Evolutionary conservation across 345 rosid genomes (phyloP), one percentile per base, ranked within the genome.

Genomic region (Pistacia atlantica): DNA sequence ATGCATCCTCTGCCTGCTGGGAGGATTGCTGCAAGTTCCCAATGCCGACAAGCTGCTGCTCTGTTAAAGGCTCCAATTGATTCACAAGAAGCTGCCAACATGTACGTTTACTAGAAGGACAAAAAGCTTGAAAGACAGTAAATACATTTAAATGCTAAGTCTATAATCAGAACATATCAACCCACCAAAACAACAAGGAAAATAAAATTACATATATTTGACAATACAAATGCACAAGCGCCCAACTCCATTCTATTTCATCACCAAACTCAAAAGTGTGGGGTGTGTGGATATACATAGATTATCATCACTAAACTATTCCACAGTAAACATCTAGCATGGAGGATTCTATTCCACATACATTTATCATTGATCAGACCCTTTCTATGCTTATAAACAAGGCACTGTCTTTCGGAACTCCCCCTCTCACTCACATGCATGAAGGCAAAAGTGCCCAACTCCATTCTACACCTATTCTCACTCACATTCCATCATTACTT

Each of bases 1-100:
- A 83, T 25, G 99, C 99, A 78, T 97, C 98, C 86, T 97, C 99
- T 4, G 97, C 99, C 83, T 97, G 98, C 67, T 94, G 99, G 13
- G 99, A 97, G 59, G 99, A 89, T 75, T 97, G 97, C 90, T 97
- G 97, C 86, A 97, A 81, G 86, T 87, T 94, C 73, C 87, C 81
- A 46, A 97, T 89, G 46, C 92, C 95, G 22, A 79, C 83, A 74
- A 87, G 74, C 81, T 97, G 99, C 87, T 93, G 97, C 83, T 97
- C 98, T 5, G 98, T 97, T 82, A 97, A 85, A 69, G 98, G 99
- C 90, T 94, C 98, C 90, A 97, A 82, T 67, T 97, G 97, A 81
- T 81, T 92, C 77, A 83, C 84, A 11, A 97, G 89, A 86, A 97
- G 98, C 98, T 93, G 95, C 80, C 77, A 71, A 56, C 60, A 77